A percentile compares a stretch with the other conserved stretches of the same genome.
Evolutionary conservation across 306 rosid genomes (phyloP).

Genomic region (Cucurbita ficifolia): DNA sequence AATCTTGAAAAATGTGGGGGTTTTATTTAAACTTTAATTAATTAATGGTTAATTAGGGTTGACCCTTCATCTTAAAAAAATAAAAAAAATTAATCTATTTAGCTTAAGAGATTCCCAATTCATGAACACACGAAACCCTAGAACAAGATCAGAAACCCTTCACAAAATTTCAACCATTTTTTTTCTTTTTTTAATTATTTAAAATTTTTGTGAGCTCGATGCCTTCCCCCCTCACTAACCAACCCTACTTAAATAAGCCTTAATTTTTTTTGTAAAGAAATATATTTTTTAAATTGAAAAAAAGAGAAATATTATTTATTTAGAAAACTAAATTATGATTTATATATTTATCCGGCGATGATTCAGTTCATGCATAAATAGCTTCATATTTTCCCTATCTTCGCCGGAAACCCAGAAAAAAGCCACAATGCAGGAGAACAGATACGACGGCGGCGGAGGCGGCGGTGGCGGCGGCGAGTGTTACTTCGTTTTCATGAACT

Average conservation of each 20-base stretch:
- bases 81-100: too few species aligned
- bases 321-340: neutral
- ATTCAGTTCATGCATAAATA: neutral
- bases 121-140: neutral
- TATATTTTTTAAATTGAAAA: neutral
- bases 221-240: neutral
- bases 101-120: neutral
- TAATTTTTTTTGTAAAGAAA: too few species aligned
- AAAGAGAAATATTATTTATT: neutral
- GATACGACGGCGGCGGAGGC: neutral
- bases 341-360: neutral
- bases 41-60: neutral
- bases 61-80: neutral
- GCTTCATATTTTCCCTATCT: neutral
- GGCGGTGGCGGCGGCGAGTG: slow-evolving; percentile 33
- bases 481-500: slow-evolving; percentile 78
- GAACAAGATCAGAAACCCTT: neutral
- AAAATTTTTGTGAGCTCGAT: neutral
- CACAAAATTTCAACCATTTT: neutral
- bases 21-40: neutral
- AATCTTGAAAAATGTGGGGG: neutral
- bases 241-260: neutral
- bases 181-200: neutral
- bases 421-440: neutral
- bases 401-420: neutral